A percentile compares a stretch with the other conserved stretches of the same genome.
Conservation (phyloP, 768 basidiomycete species). For the Lentinula aciculospora region DNA sequence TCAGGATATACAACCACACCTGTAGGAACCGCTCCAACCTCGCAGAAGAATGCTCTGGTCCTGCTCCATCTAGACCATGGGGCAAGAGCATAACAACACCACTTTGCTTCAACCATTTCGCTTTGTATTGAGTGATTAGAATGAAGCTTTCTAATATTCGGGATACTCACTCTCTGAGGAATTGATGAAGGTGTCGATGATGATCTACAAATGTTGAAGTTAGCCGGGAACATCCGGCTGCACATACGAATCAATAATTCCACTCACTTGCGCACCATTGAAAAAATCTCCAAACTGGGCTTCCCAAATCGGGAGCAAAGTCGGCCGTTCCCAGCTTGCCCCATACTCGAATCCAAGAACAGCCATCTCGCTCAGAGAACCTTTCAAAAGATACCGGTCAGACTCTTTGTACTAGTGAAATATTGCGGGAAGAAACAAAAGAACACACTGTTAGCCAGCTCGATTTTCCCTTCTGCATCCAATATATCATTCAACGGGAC, state of each 20-base stretch:
- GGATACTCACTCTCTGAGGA: slow-evolving; percentile 70
- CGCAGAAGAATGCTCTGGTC: slow-evolving; percentile 89
- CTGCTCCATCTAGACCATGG: slow-evolving; percentile 89
- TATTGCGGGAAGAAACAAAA: not conserved
- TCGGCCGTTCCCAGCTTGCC: slow-evolving; percentile 82
- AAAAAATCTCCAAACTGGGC: slow-evolving; percentile 95
- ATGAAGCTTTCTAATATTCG: slow-evolving; percentile 18
- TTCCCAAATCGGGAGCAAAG: slow-evolving; percentile 85
- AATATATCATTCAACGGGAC: slow-evolving; percentile 78
- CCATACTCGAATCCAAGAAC: slow-evolving; percentile 94
- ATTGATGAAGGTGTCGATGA: slow-evolving; percentile 85
- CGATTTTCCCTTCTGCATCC: slow-evolving; percentile 59
- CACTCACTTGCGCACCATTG: slow-evolving; percentile 71
- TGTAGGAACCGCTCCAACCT: slow-evolving; percentile 90
- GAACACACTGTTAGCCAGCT: slow-evolving; percentile 78
- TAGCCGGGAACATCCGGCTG: not conserved
- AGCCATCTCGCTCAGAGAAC: slow-evolving; percentile 85
- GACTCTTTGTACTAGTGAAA: not conserved
- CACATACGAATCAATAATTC: not conserved
- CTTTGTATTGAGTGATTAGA: slow-evolving; percentile 28
- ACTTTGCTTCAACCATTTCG: slow-evolving; percentile 93
- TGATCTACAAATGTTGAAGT: slow-evolving; percentile 39
- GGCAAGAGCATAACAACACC: slow-evolving; percentile 82
- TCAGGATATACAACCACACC: slow-evolving; percentile 30
- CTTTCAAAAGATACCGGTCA: slow-evolving; percentile 28